Evolutionary conservation across 495 filamentous ascomycete genomes (phyloP).

Genomic region (Chlorociboria aeruginascens): DNA sequence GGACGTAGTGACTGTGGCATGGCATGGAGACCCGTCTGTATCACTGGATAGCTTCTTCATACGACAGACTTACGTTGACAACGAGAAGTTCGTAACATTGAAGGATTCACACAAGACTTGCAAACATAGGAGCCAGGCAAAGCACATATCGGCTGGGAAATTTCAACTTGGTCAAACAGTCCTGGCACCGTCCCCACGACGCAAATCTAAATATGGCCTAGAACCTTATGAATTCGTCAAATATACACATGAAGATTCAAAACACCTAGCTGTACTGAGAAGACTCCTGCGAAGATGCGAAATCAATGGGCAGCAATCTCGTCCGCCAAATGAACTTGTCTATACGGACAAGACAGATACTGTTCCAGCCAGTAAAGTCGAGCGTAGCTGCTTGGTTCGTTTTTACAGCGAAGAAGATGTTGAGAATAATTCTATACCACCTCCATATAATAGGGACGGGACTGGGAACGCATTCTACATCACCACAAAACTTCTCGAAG

Average conservation of each 20-base stretch:
- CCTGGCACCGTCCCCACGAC: constrained; percentile 24
- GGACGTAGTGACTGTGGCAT: constrained; percentile 40
- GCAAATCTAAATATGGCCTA: constrained; percentile 18
- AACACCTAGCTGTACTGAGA: constrained; percentile 28
- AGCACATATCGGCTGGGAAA: background rate
- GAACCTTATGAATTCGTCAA: constrained; percentile 44
- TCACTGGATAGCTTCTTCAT: constrained; percentile 43
- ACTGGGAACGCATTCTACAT: constrained; percentile 54
- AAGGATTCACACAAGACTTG: constrained; percentile 32
- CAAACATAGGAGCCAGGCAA: constrained; percentile 13
- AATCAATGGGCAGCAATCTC: constrained; percentile 22
- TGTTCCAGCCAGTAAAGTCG: constrained; percentile 28
- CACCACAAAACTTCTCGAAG: constrained; percentile 23
- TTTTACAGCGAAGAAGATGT: constrained; percentile 31
- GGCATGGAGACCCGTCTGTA: constrained; percentile 32
- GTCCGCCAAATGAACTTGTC: constrained; percentile 53
- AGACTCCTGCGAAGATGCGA: constrained; percentile 31
- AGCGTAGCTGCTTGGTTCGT: constrained; percentile 45
- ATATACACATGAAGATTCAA: constrained; percentile 24
- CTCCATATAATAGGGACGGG: constrained; percentile 52
- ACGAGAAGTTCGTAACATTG: constrained; percentile 42
- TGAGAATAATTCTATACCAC: constrained; percentile 31
- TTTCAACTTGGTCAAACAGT: constrained; percentile 44
- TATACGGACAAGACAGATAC: constrained; percentile 37
- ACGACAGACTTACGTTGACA: constrained; percentile 45